Conservation (phyloP, 805 yeast species). For the Candida methanosorbosa region DNA sequence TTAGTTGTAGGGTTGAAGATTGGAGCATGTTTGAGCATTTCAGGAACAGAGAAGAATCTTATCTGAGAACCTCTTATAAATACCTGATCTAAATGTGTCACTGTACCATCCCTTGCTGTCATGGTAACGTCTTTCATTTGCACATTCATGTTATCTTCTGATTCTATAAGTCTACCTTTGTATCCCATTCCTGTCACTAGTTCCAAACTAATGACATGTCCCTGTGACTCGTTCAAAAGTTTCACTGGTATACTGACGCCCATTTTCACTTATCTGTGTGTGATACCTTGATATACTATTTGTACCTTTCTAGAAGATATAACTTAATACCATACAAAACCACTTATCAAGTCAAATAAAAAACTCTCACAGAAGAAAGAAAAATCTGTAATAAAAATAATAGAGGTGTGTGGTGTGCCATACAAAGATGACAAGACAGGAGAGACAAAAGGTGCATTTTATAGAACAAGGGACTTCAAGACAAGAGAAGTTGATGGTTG, state of each 20-base stretch:
- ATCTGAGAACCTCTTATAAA: conserved; percentile 90
- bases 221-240: conserved; percentile 80
- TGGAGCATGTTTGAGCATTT: conserved; percentile 81
- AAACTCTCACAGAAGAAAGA: too few relatives aligned
- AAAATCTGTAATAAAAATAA: too few relatives aligned
- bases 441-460: too few relatives aligned
- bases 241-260: conserved; percentile 76
- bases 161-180: conserved; percentile 77
- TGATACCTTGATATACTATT: too few relatives aligned
- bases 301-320: too few relatives aligned
- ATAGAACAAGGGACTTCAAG: too few relatives aligned
- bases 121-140: conserved; percentile 75
- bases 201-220: conserved; percentile 79
- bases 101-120: conserved; percentile 68
- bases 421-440: too few relatives aligned
- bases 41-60: conserved; percentile 80
- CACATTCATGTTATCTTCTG: conserved; percentile 91
- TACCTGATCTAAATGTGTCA: conserved; percentile 71
- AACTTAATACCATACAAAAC: too few relatives aligned
- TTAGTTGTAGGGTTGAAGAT: conserved; percentile 42
- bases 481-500: too few relatives aligned
- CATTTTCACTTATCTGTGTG: too few relatives aligned
- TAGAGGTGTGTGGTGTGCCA: too few relatives aligned
- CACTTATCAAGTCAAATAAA: too few relatives aligned
- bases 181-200: conserved; percentile 79